phyloP scores from a whole-genome alignment of 345 rosid species.

The Noccaea bulbosa region DNA sequence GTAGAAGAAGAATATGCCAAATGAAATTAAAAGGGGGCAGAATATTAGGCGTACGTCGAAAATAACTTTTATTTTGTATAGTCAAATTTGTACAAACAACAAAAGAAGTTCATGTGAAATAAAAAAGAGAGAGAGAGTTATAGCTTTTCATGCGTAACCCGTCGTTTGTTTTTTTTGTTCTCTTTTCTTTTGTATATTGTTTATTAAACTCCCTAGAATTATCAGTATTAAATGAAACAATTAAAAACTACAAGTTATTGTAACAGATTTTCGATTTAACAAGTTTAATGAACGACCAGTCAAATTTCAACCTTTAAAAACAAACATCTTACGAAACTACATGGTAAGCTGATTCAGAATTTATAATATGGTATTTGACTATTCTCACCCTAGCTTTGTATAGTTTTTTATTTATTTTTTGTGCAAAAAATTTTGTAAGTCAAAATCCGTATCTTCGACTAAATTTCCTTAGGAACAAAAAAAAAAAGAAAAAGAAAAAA shows the following conservation, averaged over 20 bases:
- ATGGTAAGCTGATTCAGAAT: not conserved
- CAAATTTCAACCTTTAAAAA: not conserved
- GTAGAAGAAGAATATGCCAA: constrained; percentile 23
- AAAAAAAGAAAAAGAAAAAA: no score
- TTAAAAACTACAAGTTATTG: not conserved
- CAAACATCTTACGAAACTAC: not conserved
- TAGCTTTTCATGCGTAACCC: constrained; percentile 11
- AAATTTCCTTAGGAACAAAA: not conserved
- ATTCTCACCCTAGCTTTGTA: not conserved
- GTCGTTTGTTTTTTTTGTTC: not conserved
- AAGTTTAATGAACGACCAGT: not conserved
- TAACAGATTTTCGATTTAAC: not conserved
- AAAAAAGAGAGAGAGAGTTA: not conserved
- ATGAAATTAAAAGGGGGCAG: constrained; percentile 18
- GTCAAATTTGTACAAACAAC: constrained; percentile 29
- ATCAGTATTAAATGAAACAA: no score
- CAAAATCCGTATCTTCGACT: not conserved
- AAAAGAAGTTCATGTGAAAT: constrained; percentile 21
- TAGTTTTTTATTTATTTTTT: not conserved
- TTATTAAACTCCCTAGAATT: no score
- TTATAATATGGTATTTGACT: constrained; percentile 16
- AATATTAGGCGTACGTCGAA: constrained; percentile 16
- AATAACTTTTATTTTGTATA: constrained; percentile 5
- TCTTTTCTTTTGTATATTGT: not conserved
- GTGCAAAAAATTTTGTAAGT: not conserved